Evolutionary conservation across 805 yeast species (phyloP).

Genomic region (Metschnikowia cerradonensis): DNA sequence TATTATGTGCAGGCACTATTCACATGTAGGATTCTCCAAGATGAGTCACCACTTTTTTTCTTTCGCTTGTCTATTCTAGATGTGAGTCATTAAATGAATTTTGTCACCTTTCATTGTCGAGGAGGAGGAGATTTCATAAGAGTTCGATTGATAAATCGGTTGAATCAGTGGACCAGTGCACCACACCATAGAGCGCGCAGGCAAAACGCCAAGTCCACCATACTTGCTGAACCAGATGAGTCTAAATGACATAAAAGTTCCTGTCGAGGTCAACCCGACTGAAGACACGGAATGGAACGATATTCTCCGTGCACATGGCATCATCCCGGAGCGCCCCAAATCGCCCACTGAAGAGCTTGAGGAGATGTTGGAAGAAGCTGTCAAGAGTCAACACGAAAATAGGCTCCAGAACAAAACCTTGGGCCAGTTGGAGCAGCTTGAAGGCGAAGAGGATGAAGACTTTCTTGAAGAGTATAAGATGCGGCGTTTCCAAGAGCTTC

Average conservation of each 20-base stretch:
- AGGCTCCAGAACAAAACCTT: constrained; percentile 72
- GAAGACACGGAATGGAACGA: constrained; percentile 99
- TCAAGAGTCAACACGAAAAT: constrained; percentile 73
- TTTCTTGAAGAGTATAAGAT: constrained; percentile 73
- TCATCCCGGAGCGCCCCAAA: constrained; percentile 87
- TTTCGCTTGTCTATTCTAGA: too few species aligned
- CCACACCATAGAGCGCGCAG: neutral
- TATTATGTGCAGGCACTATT: neutral
- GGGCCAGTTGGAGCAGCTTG: constrained; percentile 81
- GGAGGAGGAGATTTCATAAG: too few species aligned
- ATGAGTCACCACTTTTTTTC: too few species aligned
- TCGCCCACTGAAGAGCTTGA: constrained; percentile 86
- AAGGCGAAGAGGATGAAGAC: constrained; percentile 92
- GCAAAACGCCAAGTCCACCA: neutral
- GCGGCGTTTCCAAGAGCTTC: constrained; percentile 73
- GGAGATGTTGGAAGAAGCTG: constrained; percentile 81
- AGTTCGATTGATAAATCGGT: too few species aligned
- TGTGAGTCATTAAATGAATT: too few species aligned
- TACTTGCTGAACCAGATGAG: constrained; percentile 8
- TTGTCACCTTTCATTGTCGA: too few species aligned
- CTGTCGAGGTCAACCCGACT: constrained; percentile 85
- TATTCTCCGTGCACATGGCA: constrained; percentile 81
- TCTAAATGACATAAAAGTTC: constrained; percentile 52
- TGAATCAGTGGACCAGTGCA: neutral
- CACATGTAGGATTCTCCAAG: neutral